Evolutionary conservation across 1,139 yeast species (phyloP), one percentile per base, ranked within the genome.

Genomic region (Blastobotrys petasosporus): DNA sequence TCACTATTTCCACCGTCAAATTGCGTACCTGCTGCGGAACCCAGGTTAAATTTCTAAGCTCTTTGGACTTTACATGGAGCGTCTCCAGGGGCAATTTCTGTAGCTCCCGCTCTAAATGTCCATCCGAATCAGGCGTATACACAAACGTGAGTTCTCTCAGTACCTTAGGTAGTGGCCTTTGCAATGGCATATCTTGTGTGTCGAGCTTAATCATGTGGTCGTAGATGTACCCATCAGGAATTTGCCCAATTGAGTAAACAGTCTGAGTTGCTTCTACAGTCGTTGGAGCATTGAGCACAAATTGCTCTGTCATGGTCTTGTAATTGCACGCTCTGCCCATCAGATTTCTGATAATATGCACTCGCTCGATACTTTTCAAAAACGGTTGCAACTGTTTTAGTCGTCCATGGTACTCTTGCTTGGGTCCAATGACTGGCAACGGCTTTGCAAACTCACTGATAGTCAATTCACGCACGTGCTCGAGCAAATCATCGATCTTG

Each of bases 261-360:
- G 16, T 17, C 16, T 37, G n/a, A 5, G 32, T 11, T n/a, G 28
- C 17, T 15, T 8, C 10, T 11, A 37, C 9, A 23, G 25, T 37
- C 13, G 12, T 17, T 8, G 28, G 10, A 8, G 11, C 12, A n/a
- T 16, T 23, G 7, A 15, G 16, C 10, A 38, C 12, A 31, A 38
- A 38, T 12, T 38, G 41, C 15, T 38, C 41, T 6, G 41, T 25
- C 9, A 30, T 12, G 4, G 41, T 38, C 25, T 31, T 29, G 41
- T 38, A 38, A 7, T 8, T 15, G 31, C 34, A 30, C 2, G 35
- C 10, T 15, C 41, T 29, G 13, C 41, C 41, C 12, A 30, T 11
- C 4, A 38, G 11, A n/a, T 31, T 31, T 11, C 41, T 3, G 13
- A 15, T 30, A 28, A 38, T 31, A n/a, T 6, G 10, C 9, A 38